Evolutionary conservation across 345 rosid species (phyloP).

Genomic region (Ceriops zippeliana): DNA sequence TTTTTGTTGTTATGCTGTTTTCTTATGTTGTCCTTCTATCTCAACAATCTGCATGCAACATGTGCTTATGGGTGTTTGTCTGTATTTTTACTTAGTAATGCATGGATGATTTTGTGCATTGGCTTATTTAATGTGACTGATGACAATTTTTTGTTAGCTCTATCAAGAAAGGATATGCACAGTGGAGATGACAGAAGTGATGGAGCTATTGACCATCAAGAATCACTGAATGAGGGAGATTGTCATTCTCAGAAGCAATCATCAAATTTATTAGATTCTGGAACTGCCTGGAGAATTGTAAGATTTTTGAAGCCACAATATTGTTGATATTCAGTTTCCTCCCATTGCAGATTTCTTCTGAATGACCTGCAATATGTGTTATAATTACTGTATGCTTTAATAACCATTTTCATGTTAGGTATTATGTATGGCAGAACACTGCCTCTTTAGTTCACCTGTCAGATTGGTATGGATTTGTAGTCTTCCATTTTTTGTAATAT

Average conservation of each 20-base stretch:
- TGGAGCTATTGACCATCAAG: conserved; percentile 14
- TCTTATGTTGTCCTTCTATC: background rate
- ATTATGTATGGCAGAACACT: background rate
- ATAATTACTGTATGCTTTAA: background rate
- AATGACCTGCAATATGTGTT: background rate
- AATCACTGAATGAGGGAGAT: conserved; percentile 22
- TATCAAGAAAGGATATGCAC: conserved; percentile 19
- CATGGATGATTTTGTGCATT: background rate
- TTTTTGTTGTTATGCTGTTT: background rate
- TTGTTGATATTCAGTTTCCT: background rate
- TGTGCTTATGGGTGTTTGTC: background rate
- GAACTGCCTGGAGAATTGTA: conserved; percentile 26
- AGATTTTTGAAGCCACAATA: background rate
- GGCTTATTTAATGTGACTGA: conserved; percentile 7
- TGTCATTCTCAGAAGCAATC: conserved; percentile 26
- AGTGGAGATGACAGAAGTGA: conserved; percentile 13
- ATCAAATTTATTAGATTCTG: conserved; percentile 24
- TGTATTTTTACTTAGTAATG: conserved; percentile 3
- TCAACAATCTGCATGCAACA: background rate
- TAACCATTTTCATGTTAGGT: background rate
- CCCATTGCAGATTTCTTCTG: background rate
- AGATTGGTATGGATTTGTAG: background rate
- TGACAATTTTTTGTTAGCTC: conserved; percentile 19
- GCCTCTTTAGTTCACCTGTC: background rate
- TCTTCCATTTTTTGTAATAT: background rate